A percentile compares a stretch with the other conserved stretches of the same genome.
Conservation (phyloP, 495 filamentous ascomycete species). For the Aspergillus bertholletiae region DNA sequence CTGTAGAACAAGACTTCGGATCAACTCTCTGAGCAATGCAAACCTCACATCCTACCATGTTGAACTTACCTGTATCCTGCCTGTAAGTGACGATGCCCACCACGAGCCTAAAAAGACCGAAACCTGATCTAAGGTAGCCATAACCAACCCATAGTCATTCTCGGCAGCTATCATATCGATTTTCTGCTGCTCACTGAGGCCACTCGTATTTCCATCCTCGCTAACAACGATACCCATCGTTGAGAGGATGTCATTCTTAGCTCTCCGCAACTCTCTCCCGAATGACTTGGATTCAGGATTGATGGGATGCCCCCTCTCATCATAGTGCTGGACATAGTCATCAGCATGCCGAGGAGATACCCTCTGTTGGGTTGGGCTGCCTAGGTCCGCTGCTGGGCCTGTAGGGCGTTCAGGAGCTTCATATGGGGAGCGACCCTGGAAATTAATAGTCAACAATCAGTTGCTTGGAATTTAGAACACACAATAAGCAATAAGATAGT, state of each 20-base stretch:
- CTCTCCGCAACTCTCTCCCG: conserved; percentile 43
- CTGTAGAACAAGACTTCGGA: conserved; percentile 18
- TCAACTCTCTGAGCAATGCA: conserved; percentile 2
- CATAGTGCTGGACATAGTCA: conserved; percentile 59
- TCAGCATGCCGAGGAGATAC: conserved; percentile 41
- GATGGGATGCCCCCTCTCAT: conserved; percentile 64
- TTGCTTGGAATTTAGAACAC: not conserved
- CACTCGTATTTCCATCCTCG: conserved; percentile 33
- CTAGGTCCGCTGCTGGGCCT: conserved; percentile 13
- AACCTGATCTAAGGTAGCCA: conserved; percentile 39
- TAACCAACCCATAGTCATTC: conserved; percentile 48
- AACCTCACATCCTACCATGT: not conserved
- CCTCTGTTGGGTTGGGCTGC: conserved; percentile 18
- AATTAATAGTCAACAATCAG: not conserved
- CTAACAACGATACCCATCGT: conserved; percentile 52
- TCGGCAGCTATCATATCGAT: conserved; percentile 42
- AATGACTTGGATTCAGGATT: conserved; percentile 52
- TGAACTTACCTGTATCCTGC: conserved; percentile 43
- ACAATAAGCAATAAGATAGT: not conserved
- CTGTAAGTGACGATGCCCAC: conserved; percentile 42
- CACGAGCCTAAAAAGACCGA: conserved; percentile 40
- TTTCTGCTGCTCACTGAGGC: conserved; percentile 37
- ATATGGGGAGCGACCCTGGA: conserved; percentile 70
- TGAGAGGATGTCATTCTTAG: conserved; percentile 56
- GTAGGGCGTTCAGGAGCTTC: conserved; percentile 49